A percentile compares a stretch with the other conserved stretches of the same genome.
phyloP scores from a whole-genome alignment of 106 monocot genomes.

The Dioscorea zingiberensis region DNA sequence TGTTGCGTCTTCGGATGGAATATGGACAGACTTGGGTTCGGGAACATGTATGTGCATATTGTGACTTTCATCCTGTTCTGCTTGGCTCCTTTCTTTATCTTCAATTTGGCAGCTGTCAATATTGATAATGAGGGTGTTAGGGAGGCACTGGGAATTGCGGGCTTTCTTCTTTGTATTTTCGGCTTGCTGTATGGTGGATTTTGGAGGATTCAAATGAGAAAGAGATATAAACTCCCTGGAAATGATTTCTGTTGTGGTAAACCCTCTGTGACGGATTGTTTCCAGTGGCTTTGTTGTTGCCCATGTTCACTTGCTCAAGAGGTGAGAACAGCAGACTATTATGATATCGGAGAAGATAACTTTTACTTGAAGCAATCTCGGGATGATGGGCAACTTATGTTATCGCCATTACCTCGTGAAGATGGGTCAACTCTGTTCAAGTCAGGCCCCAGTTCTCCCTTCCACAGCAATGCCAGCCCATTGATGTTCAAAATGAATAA shows the following conservation, averaged over 20 bases:
- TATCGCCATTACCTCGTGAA: constrained; percentile 17
- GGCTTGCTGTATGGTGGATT: constrained; percentile 49
- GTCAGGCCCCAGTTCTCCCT: constrained; percentile 22
- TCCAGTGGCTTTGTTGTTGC: constrained; percentile 52
- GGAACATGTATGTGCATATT: constrained; percentile 59
- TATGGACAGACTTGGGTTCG: constrained; percentile 49
- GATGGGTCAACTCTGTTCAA: constrained; percentile 10
- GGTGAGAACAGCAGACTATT: constrained; percentile 48
- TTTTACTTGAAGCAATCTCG: constrained; percentile 30
- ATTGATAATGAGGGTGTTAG: constrained; percentile 33
- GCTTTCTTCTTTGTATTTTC: constrained; percentile 37
- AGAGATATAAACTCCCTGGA: constrained; percentile 39
- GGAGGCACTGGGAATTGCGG: constrained; percentile 32
- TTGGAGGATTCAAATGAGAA: constrained; percentile 57
- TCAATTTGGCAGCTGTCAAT: constrained; percentile 47
- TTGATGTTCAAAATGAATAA: constrained; percentile 6
- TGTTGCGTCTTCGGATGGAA: constrained; percentile 57
- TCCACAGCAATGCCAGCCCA: constrained; percentile 7
- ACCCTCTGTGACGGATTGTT: constrained; percentile 34
- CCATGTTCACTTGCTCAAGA: constrained; percentile 45
- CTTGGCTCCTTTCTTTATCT: constrained; percentile 48
- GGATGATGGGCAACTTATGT: not conserved
- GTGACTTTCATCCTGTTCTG: constrained; percentile 41
- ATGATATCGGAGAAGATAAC: constrained; percentile 41
- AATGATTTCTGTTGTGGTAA: constrained; percentile 36